These are phyloP conservation scores for Clarireedia sp. DNA, from an alignment of 2,329 filamentous ascomycete genomes.

Conservation along the genomic window DNA sequence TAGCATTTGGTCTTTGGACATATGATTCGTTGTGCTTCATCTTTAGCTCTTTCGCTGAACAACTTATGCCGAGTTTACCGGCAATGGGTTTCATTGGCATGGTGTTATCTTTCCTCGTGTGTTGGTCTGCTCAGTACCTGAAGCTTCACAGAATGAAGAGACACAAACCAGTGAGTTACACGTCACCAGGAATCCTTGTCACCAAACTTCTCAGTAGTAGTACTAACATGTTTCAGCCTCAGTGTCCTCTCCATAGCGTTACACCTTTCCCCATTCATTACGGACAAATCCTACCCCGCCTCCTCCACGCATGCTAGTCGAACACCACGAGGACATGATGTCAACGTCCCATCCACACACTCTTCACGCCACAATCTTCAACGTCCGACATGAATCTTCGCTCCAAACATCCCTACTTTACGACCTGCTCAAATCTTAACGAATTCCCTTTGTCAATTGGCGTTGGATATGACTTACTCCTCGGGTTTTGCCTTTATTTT, in stretches of 20 bases:
- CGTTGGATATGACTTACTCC: no score
- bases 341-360: not conserved
- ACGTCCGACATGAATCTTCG: not conserved
- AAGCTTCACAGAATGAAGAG: not conserved
- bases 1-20: conserved; percentile 9
- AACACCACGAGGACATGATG: not conserved
- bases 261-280: not conserved
- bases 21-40: conserved; percentile 9
- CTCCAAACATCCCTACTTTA: not conserved
- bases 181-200: not conserved
- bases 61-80: conserved; percentile 10
- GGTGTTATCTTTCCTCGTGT: conserved; percentile 16
- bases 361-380: not conserved
- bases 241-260: not conserved
- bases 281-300: not conserved
- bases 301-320: not conserved
- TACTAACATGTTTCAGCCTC: not conserved
- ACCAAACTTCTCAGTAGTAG: not conserved
- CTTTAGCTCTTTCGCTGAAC: not conserved
- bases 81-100: conserved; percentile 20
- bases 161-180: not conserved
- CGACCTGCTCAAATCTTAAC: not conserved
- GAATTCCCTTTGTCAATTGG: no score
- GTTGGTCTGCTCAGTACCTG: conserved; percentile 15
- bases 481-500: no score